phyloP scores from a whole-genome alignment of 2,329 filamentous ascomycete species.

The Meredithiella fracta region DNA sequence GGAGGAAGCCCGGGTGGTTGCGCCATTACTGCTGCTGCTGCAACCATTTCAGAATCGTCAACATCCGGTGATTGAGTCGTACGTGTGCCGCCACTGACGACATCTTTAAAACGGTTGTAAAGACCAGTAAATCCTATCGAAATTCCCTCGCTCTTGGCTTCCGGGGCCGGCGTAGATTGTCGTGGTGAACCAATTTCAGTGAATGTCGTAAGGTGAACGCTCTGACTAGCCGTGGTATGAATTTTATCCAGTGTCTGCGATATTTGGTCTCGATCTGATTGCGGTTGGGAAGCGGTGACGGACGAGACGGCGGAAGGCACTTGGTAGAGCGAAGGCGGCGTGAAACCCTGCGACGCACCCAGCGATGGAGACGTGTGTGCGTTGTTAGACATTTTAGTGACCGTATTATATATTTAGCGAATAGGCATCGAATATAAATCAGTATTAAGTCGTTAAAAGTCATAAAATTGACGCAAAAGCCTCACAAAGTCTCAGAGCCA shows the following conservation, averaged over 20 bases:
- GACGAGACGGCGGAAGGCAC: constrained; percentile 31
- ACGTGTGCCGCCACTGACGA: constrained; percentile 44
- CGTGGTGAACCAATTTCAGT: constrained; percentile 73
- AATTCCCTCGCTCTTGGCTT: constrained; percentile 59
- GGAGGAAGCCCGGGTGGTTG: constrained; percentile 14
- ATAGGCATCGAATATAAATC: neutral
- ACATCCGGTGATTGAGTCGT: constrained; percentile 22
- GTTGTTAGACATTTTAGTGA: neutral
- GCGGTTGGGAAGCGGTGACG: constrained; percentile 22
- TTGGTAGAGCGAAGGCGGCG: constrained; percentile 16
- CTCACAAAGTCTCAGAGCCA: too few relatives aligned
- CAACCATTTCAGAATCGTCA: constrained; percentile 26
- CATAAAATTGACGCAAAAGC: too few relatives aligned
- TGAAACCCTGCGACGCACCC: neutral
- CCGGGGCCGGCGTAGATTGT: constrained; percentile 40
- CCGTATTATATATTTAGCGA: neutral
- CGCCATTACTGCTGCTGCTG: constrained; percentile 20
- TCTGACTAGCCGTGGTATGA: constrained; percentile 74
- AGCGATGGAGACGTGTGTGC: neutral
- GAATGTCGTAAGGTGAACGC: constrained; percentile 75
- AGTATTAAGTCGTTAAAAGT: neutral
- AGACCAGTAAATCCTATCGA: constrained; percentile 78
- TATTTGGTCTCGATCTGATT: constrained; percentile 51
- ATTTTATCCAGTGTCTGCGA: constrained; percentile 71
- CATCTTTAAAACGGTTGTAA: constrained; percentile 71